Conservation (phyloP, 2,329 filamentous ascomycete genomes). For the Ophiostoma montium region DNA sequence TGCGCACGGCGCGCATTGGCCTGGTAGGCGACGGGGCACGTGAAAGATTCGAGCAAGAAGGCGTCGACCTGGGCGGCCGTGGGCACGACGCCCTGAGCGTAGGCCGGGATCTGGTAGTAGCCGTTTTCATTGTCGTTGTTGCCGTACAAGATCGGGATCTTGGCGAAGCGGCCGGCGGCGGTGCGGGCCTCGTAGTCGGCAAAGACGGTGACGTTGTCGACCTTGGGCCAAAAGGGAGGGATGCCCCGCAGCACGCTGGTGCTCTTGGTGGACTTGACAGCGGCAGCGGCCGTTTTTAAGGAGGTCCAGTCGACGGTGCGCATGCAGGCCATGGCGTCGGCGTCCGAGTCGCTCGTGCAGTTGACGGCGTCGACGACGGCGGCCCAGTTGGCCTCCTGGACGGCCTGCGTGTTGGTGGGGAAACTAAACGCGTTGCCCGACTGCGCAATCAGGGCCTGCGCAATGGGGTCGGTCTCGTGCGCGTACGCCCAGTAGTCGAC, state of each 20-base stretch:
- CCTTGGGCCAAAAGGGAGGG: conserved; percentile 27
- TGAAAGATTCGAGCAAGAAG: conserved; percentile 19
- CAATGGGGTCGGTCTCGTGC: conserved; percentile 33
- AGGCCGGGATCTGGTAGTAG: conserved; percentile 32
- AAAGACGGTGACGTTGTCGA: conserved; percentile 28
- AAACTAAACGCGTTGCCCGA: conserved; percentile 34
- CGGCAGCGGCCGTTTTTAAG: conserved; percentile 23
- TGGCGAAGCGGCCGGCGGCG: conserved; percentile 23
- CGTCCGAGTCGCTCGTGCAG: conserved; percentile 20
- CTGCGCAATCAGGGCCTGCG: conserved; percentile 29
- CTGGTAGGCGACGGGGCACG: conserved; percentile 28
- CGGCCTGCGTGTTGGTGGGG: conserved; percentile 21
- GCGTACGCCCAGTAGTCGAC: conserved; percentile 36
- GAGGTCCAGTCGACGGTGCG: conserved; percentile 21
- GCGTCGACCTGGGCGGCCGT: conserved; percentile 20
- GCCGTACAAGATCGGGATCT: conserved; percentile 27
- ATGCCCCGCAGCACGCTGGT: conserved; percentile 22
- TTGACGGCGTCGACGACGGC: conserved; percentile 24
- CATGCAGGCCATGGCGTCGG: conserved; percentile 24
- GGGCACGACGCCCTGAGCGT: conserved; percentile 23
- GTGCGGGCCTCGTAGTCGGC: conserved; percentile 24
- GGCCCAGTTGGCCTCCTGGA: conserved; percentile 24
- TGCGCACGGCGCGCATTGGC: conserved; percentile 21
- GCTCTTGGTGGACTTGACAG: conserved; percentile 20
- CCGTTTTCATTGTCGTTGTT: conserved; percentile 32